Percentiles rank a stretch among this genome's conserved stretches.
These are phyloP conservation scores for Auriscalpium microsporum DNA, from an alignment of 768 basidiomycete species.

Conservation along the genomic window DNA sequence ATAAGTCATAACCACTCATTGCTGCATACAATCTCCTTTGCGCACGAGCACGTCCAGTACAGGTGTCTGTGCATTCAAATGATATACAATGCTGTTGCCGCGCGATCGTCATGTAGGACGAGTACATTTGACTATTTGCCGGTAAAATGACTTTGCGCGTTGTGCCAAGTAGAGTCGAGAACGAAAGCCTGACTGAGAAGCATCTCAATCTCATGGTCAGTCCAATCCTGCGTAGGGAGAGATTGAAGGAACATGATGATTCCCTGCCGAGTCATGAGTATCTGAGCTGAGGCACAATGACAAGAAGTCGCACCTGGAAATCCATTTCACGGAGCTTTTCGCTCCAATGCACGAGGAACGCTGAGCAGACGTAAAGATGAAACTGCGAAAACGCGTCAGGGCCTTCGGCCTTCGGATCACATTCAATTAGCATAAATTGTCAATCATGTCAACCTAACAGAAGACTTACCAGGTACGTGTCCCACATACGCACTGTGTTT, in stretches of 20 bases:
- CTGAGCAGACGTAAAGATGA: slow-evolving; percentile 96
- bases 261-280: slow-evolving; percentile 42
- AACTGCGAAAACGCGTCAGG: slow-evolving; percentile 98
- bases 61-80: neutral
- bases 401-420: slow-evolving; percentile 71
- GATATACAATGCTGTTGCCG: neutral
- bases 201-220: slow-evolving; percentile 92
- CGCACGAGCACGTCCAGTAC: neutral
- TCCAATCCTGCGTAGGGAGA: slow-evolving; percentile 87
- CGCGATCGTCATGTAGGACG: neutral
- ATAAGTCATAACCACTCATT: slow-evolving; percentile 17
- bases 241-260: slow-evolving; percentile 99
- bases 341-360: slow-evolving; percentile 94
- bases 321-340: slow-evolving; percentile 93
- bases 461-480: slow-evolving; percentile 84
- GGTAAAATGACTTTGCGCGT: slow-evolving; percentile 81
- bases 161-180: slow-evolving; percentile 86
- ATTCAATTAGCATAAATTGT: neutral
- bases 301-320: slow-evolving; percentile 66
- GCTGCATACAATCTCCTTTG: neutral
- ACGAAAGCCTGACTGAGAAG: slow-evolving; percentile 95
- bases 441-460: neutral
- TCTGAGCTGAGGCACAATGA: neutral
- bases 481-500: slow-evolving; percentile 99
- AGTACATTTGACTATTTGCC: slow-evolving; percentile 31